Evolutionary conservation across 139 green algal genomes (phyloP).

Genomic region (Mychonastes homosphaera): DNA sequence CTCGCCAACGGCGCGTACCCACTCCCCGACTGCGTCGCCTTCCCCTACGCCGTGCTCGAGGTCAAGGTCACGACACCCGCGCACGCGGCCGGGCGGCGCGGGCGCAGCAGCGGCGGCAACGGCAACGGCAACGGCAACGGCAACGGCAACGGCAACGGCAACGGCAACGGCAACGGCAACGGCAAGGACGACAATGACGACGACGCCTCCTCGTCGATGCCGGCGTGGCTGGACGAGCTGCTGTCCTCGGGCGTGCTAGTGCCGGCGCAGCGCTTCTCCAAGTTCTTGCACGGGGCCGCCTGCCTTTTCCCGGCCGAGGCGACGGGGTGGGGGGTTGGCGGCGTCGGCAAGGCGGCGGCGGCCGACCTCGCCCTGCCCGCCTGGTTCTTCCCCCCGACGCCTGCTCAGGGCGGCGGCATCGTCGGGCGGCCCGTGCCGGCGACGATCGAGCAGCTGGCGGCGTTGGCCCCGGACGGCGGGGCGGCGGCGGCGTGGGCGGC

Average conservation of each 20-base stretch:
- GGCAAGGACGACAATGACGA: too few species aligned
- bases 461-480: too few species aligned
- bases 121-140: too few species aligned
- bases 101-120: too few species aligned
- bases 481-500: background rate
- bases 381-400: background rate
- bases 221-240: constrained; percentile 23
- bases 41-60: constrained; percentile 78
- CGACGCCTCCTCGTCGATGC: constrained; percentile 30
- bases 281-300: constrained; percentile 60
- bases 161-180: too few species aligned
- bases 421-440: too few species aligned
- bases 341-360: background rate
- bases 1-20: too few species aligned
- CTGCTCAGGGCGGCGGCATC: background rate
- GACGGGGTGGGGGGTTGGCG: background rate
- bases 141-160: too few species aligned
- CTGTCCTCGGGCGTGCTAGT: constrained; percentile 43
- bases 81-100: too few species aligned
- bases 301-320: constrained; percentile 3
- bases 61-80: constrained; percentile 88
- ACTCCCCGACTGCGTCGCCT: too few species aligned
- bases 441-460: background rate
- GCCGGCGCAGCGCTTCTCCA: constrained; percentile 69
- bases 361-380: background rate